These are phyloP conservation scores for Toxoplasma gondii DNA, from an alignment of 169 alveolate genomes.

Conservation along the genomic window DNA sequence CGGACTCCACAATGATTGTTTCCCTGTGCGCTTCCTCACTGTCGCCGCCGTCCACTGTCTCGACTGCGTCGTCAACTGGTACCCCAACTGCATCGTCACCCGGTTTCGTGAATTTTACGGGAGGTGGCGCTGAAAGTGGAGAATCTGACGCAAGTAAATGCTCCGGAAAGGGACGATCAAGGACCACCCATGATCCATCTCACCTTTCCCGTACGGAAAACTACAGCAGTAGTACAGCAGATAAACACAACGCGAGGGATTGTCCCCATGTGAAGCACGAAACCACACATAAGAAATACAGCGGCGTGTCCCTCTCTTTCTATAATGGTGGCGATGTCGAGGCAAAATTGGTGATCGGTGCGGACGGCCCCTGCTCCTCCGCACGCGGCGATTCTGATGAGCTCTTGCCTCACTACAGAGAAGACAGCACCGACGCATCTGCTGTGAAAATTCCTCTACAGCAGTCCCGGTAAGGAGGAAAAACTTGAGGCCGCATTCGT, in stretches of 20 bases:
- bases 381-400: background rate
- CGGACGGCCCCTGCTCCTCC: slow-evolving; percentile 15
- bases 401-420: background rate
- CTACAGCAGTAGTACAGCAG: background rate
- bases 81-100: background rate
- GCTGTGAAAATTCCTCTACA: background rate
- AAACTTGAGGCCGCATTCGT: too few relatives aligned
- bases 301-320: background rate
- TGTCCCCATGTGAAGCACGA: background rate
- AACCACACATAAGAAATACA: background rate
- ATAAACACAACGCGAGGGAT: background rate
- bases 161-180: background rate
- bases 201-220: background rate
- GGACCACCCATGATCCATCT: background rate
- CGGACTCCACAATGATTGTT: background rate
- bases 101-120: background rate
- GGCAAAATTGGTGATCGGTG: slow-evolving; percentile 26
- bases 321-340: background rate
- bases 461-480: background rate
- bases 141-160: background rate
- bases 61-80: background rate
- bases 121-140: background rate
- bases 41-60: slow-evolving; percentile 9
- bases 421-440: background rate
- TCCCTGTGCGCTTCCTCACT: slow-evolving; percentile 11